phyloP scores from a whole-genome alignment of 495 filamentous ascomycete genomes.

The Penicillium tannophilum region DNA sequence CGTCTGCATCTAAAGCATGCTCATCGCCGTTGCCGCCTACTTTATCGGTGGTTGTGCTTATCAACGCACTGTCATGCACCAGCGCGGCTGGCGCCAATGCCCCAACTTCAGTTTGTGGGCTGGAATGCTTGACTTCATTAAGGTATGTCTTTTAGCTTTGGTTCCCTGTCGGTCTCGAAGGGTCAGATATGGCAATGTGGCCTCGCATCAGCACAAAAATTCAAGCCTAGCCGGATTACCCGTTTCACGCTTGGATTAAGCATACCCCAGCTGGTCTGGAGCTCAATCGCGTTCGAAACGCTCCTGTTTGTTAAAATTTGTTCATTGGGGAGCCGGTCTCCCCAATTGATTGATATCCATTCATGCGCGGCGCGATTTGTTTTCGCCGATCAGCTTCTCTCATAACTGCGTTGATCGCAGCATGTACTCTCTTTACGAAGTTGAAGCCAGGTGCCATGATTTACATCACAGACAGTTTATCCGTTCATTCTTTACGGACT shows the following conservation, averaged over 20 bases:
- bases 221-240: slow-evolving; percentile 31
- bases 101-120: slow-evolving; percentile 95
- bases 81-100: slow-evolving; percentile 91
- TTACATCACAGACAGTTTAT: not conserved
- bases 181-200: slow-evolving; percentile 21
- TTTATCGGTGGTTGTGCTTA: slow-evolving; percentile 92
- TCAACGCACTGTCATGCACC: slow-evolving; percentile 91
- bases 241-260: slow-evolving; percentile 42
- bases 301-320: not conserved
- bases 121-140: slow-evolving; percentile 79
- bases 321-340: slow-evolving; percentile 5
- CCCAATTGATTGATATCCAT: not conserved
- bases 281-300: slow-evolving; percentile 15
- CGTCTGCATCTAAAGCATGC: slow-evolving; percentile 35
- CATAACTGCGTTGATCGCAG: slow-evolving; percentile 19
- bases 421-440: slow-evolving; percentile 19
- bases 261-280: slow-evolving; percentile 33
- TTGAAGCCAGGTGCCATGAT: slow-evolving; percentile 8
- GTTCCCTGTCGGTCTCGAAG: slow-evolving; percentile 36
- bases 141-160: slow-evolving; percentile 60
- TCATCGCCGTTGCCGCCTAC: slow-evolving; percentile 85
- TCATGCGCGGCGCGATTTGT: slow-evolving; percentile 6
- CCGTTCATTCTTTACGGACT: not conserved
- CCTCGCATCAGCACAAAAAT: slow-evolving; percentile 22
- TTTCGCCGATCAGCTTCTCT: not conserved